A percentile compares a stretch with the other conserved stretches of the same genome.
These are phyloP conservation scores for Stevia rebaudiana DNA, from an alignment of 140 eudicot species.

Conservation along the genomic window DNA sequence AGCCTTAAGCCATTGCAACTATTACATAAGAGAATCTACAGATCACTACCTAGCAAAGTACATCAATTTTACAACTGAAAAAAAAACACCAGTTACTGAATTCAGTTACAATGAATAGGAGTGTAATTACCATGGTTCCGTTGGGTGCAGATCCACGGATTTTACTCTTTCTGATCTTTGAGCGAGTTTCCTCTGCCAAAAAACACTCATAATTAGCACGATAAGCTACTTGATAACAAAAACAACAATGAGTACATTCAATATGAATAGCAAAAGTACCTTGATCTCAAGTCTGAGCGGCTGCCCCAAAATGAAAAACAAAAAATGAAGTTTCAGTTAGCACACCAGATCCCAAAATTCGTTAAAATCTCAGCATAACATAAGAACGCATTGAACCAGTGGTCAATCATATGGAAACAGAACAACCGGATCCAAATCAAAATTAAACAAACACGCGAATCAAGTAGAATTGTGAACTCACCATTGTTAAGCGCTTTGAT, in stretches of 20 bases:
- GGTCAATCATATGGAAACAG: constrained; percentile 15
- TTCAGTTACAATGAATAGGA: not conserved
- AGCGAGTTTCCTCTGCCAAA: constrained; percentile 58
- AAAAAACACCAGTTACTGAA: not conserved
- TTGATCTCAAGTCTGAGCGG: constrained; percentile 82
- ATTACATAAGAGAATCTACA: not conserved
- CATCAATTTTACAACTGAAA: not conserved
- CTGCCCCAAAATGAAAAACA: constrained; percentile 29
- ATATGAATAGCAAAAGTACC: constrained; percentile 32
- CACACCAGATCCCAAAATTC: constrained; percentile 24
- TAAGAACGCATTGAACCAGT: constrained; percentile 3
- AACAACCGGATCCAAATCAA: constrained; percentile 20
- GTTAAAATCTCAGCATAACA: constrained; percentile 1
- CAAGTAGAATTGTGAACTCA: constrained; percentile 23
- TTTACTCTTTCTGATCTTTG: constrained; percentile 75
- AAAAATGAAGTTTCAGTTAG: constrained; percentile 19
- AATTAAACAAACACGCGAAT: not conserved
- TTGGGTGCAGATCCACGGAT: constrained; percentile 72
- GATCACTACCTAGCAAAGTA: constrained; percentile 1
- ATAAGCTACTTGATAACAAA: not conserved
- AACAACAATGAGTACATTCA: constrained; percentile 16
- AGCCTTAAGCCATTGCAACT: not conserved
- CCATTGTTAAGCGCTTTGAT: constrained; percentile 25
- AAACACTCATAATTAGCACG: constrained; percentile 1
- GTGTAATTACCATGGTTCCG: constrained; percentile 64